A percentile compares a stretch with the other conserved stretches of the same genome.
Evolutionary conservation across 352 stramenopile genomes (phyloP).

Genomic region (Saprolegnia parasitica): DNA sequence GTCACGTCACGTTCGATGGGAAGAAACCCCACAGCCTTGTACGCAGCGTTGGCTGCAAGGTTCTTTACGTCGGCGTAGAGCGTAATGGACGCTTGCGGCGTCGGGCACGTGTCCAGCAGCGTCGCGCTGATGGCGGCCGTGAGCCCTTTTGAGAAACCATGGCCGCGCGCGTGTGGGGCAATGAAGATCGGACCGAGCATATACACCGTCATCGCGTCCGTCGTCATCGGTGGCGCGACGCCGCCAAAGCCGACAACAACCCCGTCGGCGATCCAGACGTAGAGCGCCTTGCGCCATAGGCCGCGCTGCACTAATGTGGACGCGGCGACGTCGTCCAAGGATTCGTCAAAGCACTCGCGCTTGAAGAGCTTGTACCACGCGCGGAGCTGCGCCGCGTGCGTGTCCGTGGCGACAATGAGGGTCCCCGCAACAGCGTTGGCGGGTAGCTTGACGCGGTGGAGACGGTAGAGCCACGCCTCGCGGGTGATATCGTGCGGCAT

Average conservation of each 20-base stretch:
- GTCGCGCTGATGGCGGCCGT: conserved; percentile 13
- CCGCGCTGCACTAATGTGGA: background rate
- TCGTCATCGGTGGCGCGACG: background rate
- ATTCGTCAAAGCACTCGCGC: conserved; percentile 13
- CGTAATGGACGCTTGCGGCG: background rate
- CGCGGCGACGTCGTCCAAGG: background rate
- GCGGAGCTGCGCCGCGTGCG: background rate
- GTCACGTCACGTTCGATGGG: background rate
- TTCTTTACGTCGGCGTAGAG: conserved; percentile 24
- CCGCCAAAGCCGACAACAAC: conserved; percentile 17
- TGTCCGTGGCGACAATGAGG: background rate
- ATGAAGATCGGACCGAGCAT: conserved; percentile 23
- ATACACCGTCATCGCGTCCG: conserved; percentile 1
- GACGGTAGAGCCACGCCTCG: background rate
- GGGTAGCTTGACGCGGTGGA: background rate
- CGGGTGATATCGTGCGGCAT: background rate
- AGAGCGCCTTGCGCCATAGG: conserved; percentile 4
- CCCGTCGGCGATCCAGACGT: conserved; percentile 15
- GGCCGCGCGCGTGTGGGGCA: background rate
- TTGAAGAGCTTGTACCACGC: background rate
- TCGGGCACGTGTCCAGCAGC: background rate
- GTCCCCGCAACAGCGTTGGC: background rate
- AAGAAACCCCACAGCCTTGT: conserved; percentile 16
- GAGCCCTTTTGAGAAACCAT: conserved; percentile 15
- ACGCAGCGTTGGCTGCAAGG: conserved; percentile 20